Base-by-base conservation (phyloP, 345 rosid species). In the Gossypioides kirkii region DNA sequence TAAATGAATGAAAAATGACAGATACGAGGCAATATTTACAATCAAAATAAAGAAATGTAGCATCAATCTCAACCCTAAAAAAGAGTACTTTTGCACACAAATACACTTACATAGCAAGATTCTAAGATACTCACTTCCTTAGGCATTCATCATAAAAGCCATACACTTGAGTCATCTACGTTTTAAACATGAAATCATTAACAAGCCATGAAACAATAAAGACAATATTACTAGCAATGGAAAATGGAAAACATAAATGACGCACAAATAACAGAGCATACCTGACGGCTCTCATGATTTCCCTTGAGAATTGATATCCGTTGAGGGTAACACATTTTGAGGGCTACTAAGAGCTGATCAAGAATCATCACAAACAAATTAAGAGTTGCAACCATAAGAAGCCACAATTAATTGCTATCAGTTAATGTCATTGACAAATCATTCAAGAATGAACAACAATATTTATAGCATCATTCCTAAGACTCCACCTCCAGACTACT, bases 151-250 rank as follows among this genome's bases (percentile, higher is more conserved):
- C 36, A 28, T 28, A 28, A 28, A 28, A 28, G 36, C 36, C 98
- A 90, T 94, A 91, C 77, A 94, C 98, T 82, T 91, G 97, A 80
- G 98, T 94, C 66, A 94, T 92, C 98, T 94, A 95, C 86, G 80
- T 74, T 64, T 49, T 23, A 76, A 69, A 77, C 14, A 79, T 59
- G 41, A 74, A 43, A 16, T 20, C 38, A 76, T 46, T 49, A 70
- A 75, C 70, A 82, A 43, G 74, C 60, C 13, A 10, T 23, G 12
- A 25, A 25, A 25, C 2, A 69, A 53, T 26, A 7, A 25, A 68
- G 20, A 32, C 14, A 17, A 13, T 13, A 41, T 22, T 47, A 38
- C 58, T 18, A 42, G 72, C 16, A 62, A 56, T 20, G 13, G 18
- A 69, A 73, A 38, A 41, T 6, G 41, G 16, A 41, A 8, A 63